Conservation (phyloP, 2,329 filamentous ascomycete genomes). For the Botryotinia convoluta region DNA sequence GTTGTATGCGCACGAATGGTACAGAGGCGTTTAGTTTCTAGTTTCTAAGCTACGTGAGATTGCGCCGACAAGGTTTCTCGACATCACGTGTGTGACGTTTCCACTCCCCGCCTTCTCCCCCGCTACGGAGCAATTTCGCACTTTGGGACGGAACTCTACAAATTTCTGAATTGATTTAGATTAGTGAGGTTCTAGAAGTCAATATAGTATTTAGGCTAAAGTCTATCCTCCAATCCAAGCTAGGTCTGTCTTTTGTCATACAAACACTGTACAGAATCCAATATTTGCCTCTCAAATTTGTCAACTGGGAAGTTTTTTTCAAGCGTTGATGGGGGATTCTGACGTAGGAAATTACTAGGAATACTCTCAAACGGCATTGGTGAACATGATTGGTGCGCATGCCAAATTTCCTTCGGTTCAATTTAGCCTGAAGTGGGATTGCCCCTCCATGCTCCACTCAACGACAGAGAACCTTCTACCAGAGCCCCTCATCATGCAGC, state of each 20-base stretch:
- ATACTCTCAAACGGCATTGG: background rate
- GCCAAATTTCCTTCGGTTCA: background rate
- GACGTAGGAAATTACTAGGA: background rate
- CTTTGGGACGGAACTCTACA: background rate
- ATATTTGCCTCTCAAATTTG: background rate
- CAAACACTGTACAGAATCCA: background rate
- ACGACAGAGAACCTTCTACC: slow-evolving; percentile 8
- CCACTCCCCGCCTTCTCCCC: background rate
- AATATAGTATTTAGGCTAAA: background rate
- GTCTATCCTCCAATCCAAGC: background rate
- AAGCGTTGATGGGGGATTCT: background rate
- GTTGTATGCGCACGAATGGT: slow-evolving; percentile 11
- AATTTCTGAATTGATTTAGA: background rate
- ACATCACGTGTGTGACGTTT: background rate
- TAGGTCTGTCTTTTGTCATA: background rate
- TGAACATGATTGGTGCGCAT: slow-evolving; percentile 30
- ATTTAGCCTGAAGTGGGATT: slow-evolving; percentile 26
- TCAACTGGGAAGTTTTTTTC: background rate
- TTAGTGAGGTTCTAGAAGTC: background rate
- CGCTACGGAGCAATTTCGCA: background rate
- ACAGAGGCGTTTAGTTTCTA: background rate
- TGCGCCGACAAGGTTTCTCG: background rate
- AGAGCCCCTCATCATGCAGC: slow-evolving; percentile 16
- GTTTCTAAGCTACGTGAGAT: background rate
- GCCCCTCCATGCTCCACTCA: slow-evolving; percentile 15